Evolutionary conservation across 805 yeast species (phyloP).

Genomic region (Phaffomyces thermotolerans): DNA sequence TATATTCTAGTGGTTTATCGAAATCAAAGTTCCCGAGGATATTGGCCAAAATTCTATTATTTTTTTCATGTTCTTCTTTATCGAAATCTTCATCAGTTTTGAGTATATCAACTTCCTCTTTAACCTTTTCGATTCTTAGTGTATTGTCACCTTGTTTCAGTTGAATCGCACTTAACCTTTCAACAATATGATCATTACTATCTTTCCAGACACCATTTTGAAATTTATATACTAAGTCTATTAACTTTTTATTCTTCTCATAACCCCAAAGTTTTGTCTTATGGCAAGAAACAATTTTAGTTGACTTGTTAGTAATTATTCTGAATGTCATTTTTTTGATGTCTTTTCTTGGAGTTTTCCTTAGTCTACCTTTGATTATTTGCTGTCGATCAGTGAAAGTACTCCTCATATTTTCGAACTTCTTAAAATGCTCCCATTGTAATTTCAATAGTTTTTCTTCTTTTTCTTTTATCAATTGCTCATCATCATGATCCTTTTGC

Average conservation of each 20-base stretch:
- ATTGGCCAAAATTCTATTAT: slow-evolving; percentile 39
- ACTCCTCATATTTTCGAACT: slow-evolving; percentile 29
- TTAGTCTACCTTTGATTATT: slow-evolving; percentile 51
- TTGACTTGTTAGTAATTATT: slow-evolving; percentile 48
- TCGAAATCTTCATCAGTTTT: slow-evolving; percentile 29
- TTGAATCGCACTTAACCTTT: slow-evolving; percentile 32
- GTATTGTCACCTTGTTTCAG: slow-evolving; percentile 14
- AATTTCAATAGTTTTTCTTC: slow-evolving; percentile 31
- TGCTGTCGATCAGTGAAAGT: slow-evolving; percentile 37
- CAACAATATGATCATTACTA: slow-evolving; percentile 74
- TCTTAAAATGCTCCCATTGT: slow-evolving; percentile 31
- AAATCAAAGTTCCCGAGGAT: slow-evolving; percentile 44
- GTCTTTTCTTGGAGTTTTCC: slow-evolving; percentile 49
- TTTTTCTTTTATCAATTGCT: slow-evolving; percentile 22
- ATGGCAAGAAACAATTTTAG: slow-evolving; percentile 49
- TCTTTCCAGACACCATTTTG: slow-evolving; percentile 69
- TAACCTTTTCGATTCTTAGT: slow-evolving; percentile 11
- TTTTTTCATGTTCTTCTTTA: slow-evolving; percentile 36
- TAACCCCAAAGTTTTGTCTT: slow-evolving; percentile 90
- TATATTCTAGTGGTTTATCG: slow-evolving; percentile 40
- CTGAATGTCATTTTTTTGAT: slow-evolving; percentile 55
- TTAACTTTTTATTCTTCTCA: slow-evolving; percentile 54
- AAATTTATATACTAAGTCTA: slow-evolving; percentile 59
- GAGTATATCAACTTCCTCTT: slow-evolving; percentile 12
- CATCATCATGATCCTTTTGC: slow-evolving; percentile 43